A percentile compares a stretch with the other conserved stretches of the same genome.
Evolutionary conservation across 768 basidiomycete species (phyloP).

Genomic region (Xerocomellus intermedius): DNA sequence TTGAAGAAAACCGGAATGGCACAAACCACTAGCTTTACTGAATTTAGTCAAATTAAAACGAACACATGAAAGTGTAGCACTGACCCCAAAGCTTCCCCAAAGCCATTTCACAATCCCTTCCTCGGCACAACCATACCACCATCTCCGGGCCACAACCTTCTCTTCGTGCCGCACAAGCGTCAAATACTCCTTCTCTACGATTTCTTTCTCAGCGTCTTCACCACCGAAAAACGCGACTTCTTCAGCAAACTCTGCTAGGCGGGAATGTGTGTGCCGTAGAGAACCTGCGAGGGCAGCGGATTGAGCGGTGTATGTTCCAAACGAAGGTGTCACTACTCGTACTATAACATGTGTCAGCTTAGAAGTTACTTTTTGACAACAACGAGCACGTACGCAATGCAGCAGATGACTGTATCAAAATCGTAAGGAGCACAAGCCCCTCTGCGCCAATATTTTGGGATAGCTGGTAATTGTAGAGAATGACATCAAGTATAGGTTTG

Average conservation of each 20-base stretch:
- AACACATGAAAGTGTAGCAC: slow-evolving; percentile 27
- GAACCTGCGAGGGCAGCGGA: slow-evolving; percentile 88
- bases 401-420: slow-evolving; percentile 83
- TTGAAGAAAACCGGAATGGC: slow-evolving; percentile 93
- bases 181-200: slow-evolving; percentile 87
- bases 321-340: slow-evolving; percentile 84
- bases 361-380: background rate
- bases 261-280: slow-evolving; percentile 88
- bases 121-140: slow-evolving; percentile 91
- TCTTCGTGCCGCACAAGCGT: slow-evolving; percentile 84
- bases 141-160: slow-evolving; percentile 69
- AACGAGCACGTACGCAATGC: slow-evolving; percentile 62
- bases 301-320: slow-evolving; percentile 86
- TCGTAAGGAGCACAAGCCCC: slow-evolving; percentile 77
- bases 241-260: slow-evolving; percentile 84
- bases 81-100: slow-evolving; percentile 92
- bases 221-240: slow-evolving; percentile 89
- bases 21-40: slow-evolving; percentile 70
- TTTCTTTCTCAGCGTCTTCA: slow-evolving; percentile 85
- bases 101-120: slow-evolving; percentile 96
- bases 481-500: slow-evolving; percentile 89
- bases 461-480: slow-evolving; percentile 94
- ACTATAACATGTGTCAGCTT: slow-evolving; percentile 46
- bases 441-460: slow-evolving; percentile 94
- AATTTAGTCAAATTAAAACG: slow-evolving; percentile 12